Percentiles rank a stretch among this genome's conserved stretches.
Conservation (phyloP, 495 filamentous ascomycete species). For the Penicillium macrosclerotiorum region DNA sequence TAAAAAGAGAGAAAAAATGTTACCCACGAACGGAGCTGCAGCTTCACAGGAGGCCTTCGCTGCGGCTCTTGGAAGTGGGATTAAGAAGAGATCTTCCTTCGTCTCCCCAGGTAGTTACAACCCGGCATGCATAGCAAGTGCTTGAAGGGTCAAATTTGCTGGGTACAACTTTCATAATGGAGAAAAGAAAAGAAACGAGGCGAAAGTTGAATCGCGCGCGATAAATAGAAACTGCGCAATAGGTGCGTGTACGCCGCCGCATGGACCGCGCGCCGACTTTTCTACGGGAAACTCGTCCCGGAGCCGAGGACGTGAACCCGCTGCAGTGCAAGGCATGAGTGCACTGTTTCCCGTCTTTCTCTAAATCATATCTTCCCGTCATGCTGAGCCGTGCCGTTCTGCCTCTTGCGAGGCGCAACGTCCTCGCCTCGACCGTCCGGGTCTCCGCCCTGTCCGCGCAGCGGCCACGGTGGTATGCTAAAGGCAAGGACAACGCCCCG, state of each 20-base stretch:
- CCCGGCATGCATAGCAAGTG: constrained; percentile 48
- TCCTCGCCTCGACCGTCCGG: constrained; percentile 38
- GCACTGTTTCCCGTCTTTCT: constrained; percentile 16
- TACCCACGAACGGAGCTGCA: constrained; percentile 50
- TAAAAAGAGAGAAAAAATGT: constrained; percentile 24
- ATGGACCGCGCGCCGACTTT: constrained; percentile 33
- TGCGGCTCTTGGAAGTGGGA: constrained; percentile 64
- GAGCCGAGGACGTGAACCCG: constrained; percentile 4
- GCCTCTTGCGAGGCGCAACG: constrained; percentile 45
- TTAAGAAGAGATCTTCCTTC: constrained; percentile 38
- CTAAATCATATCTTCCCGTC: constrained; percentile 15
- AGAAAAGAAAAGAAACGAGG: constrained; percentile 29
- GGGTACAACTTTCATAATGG: constrained; percentile 62
- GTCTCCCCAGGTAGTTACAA: constrained; percentile 75
- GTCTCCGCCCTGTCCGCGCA: constrained; percentile 31
- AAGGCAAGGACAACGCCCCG: constrained; percentile 45
- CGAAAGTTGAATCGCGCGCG: constrained; percentile 9
- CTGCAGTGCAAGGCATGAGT: constrained; percentile 27
- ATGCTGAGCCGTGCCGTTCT: constrained; percentile 49
- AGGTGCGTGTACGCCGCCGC: constrained; percentile 21
- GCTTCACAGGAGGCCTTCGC: constrained; percentile 48
- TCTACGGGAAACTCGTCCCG: constrained; percentile 23
- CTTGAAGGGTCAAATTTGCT: constrained; percentile 65
- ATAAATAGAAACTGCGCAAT: constrained; percentile 27
- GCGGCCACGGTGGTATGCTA: constrained; percentile 47